Conservation (phyloP, 2,329 filamentous ascomycete genomes). For the Zalaria obscura region DNA sequence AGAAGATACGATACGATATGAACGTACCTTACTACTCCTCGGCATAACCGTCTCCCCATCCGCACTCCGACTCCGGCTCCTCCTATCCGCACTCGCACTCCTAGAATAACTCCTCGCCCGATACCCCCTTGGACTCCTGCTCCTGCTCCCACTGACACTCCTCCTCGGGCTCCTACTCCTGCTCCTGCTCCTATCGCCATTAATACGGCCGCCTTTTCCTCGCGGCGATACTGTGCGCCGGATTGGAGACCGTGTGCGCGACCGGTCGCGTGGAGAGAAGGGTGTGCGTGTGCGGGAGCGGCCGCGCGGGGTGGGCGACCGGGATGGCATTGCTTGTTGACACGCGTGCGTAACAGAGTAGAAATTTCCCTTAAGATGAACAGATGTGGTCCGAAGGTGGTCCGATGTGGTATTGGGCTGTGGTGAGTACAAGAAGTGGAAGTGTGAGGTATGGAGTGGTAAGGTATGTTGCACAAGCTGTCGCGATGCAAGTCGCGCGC, state of each 20-base stretch:
- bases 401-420: too few species aligned
- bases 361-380: too few species aligned
- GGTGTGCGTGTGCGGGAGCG: conserved; percentile 18
- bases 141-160: conserved; percentile 20
- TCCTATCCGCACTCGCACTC: not conserved
- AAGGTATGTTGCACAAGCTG: too few species aligned
- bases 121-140: conserved; percentile 16
- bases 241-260: conserved; percentile 19
- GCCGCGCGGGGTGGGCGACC: conserved; percentile 19
- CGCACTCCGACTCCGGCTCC: too few species aligned
- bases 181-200: conserved; percentile 11
- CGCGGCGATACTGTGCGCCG: conserved; percentile 14
- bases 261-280: conserved; percentile 13
- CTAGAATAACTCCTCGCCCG: not conserved
- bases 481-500: too few species aligned
- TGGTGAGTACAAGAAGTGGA: too few species aligned
- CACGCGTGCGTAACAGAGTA: too few species aligned
- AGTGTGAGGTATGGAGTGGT: too few species aligned
- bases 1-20: not conserved
- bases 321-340: conserved; percentile 1
- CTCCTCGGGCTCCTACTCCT: conserved; percentile 19
- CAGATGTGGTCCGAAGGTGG: too few species aligned
- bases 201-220: not conserved
- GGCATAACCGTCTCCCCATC: conserved; percentile 6
- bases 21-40: not conserved